Conservation (phyloP, 495 filamentous ascomycete species). For the Talaromyces thailandensis region DNA sequence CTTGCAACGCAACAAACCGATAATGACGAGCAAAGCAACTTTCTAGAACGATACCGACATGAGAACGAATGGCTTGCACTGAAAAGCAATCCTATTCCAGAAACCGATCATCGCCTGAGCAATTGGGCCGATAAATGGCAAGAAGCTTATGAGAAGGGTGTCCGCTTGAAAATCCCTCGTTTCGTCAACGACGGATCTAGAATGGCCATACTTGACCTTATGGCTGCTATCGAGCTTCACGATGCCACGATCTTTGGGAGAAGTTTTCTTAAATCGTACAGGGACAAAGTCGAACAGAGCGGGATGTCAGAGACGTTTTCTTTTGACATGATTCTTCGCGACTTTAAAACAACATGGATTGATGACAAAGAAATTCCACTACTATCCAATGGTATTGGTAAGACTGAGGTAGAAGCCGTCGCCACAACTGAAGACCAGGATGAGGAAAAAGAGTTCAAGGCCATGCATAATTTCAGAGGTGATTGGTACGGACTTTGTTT, state of each 20-base stretch:
- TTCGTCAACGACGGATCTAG: not conserved
- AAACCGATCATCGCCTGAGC: not conserved
- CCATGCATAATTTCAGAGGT: too few relatives aligned
- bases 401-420: too few relatives aligned
- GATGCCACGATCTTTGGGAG: not conserved
- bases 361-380: not conserved
- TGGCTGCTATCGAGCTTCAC: not conserved
- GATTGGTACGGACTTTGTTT: too few relatives aligned
- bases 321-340: not conserved
- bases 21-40: not conserved
- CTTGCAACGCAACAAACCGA: not conserved
- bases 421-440: too few relatives aligned
- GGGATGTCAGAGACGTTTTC: not conserved
- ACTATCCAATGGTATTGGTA: too few relatives aligned
- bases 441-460: too few relatives aligned
- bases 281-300: not conserved
- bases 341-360: not conserved
- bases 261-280: not conserved
- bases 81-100: not conserved
- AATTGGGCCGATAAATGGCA: not conserved
- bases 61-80: not conserved
- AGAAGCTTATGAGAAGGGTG: not conserved
- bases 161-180: not conserved
- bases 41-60: not conserved
- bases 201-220: not conserved